Conservation (phyloP, 2,329 filamentous ascomycete genomes). For the Curvularia verruculosa region DNA sequence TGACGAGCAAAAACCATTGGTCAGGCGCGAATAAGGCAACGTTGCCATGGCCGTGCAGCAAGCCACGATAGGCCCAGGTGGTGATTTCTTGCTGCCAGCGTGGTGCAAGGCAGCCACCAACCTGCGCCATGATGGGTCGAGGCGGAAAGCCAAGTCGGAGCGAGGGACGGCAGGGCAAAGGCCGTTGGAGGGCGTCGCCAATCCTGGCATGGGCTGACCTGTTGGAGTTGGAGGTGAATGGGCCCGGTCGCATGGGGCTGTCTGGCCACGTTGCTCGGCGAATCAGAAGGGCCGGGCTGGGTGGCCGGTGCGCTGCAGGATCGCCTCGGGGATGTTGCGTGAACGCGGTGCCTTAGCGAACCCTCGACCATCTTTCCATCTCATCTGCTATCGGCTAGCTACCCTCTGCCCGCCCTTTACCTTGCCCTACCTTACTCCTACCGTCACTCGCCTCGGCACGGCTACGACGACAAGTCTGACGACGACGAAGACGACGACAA, state of each 20-base stretch:
- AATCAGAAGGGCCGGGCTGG: slow-evolving; percentile 2
- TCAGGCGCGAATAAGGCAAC: too few species aligned
- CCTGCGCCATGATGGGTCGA: neutral
- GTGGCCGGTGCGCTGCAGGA: slow-evolving; percentile 5
- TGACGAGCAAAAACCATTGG: too few species aligned
- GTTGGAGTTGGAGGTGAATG: neutral
- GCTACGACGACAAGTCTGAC: neutral
- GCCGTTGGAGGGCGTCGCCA: neutral
- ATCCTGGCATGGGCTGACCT: neutral
- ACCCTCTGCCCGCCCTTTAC: neutral
- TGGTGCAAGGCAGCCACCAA: neutral
- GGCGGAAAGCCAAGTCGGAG: neutral
- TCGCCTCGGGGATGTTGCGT: slow-evolving; percentile 13
- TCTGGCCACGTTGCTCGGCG: neutral
- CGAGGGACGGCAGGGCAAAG: neutral
- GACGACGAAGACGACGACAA: neutral
- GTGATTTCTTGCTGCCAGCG: neutral
- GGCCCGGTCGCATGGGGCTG: neutral
- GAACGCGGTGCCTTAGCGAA: slow-evolving; percentile 6
- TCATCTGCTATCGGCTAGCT: too few species aligned
- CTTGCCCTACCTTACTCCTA: too few species aligned
- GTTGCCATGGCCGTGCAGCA: neutral
- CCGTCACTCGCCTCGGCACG: neutral
- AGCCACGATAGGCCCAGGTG: neutral
- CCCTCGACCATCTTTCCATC: neutral